Base-by-base conservation (phyloP, 225 moss, liverwort and hornwort genomes). In the Bryoerythrophyllum caledonicum region DNA sequence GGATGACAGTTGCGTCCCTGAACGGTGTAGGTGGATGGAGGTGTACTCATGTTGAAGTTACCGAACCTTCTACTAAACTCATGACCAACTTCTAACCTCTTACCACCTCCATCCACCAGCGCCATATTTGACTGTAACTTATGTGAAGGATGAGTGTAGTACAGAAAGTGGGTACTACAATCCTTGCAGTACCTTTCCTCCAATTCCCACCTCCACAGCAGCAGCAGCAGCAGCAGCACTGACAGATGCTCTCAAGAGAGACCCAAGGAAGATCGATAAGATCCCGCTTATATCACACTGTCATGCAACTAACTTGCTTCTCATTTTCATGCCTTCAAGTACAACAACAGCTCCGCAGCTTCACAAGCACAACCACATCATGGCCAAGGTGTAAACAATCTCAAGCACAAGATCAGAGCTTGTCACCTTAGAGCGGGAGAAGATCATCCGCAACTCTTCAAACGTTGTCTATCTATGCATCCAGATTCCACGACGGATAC, bases 181-280 rank as follows among this genome's bases (percentile, higher is more conserved):
- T 23, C 13, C 41, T 76, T 10, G 68, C 19, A 9, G 78, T 72
- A 66, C 69, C 16, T 30, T 26, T 23, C 41, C 25, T 48, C 35
- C 65, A 48, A 44, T 64, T 77, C 8, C 16, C 60, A 56, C 51
- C 70, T 81, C 72, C 49, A 38, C 74, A 75, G 38, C 38, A 37
- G 37, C 37, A 37, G 37, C 37, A 35, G 35, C 35, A 35, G 35
- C 35, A 37, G 37, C 37, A 37, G 81, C 49, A 71, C 84, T 84
- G 81, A 78, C 84, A 78, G 81, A 84, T 84, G 84, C 84, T 81
- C 70, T 74, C 81, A 81, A 71, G 80, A 78, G 65, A 78, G 81
- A 84, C 84, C 81, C 77, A 77, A 84, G 74, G 74, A 84, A 81
- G 84, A 80, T 83, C 70, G 81, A 40, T 71, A 70, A 74, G 78